Evolutionary conservation across 805 yeast species (phyloP).

Genomic region (Wickerhamiella spandovensis): DNA sequence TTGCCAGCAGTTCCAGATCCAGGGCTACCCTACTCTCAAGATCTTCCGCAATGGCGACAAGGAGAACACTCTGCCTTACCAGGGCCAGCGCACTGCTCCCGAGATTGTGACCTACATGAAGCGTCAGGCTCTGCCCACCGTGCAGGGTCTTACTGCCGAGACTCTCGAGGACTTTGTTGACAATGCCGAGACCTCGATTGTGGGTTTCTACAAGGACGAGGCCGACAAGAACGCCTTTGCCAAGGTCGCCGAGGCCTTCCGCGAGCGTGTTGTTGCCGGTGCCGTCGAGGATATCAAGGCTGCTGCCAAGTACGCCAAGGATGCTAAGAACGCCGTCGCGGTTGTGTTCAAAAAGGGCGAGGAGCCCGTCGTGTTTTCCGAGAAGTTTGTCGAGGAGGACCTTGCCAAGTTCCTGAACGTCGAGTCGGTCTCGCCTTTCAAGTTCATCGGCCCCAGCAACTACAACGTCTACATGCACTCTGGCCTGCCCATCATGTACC

Average conservation of each 20-base stretch:
- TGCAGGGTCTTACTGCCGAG: conserved; percentile 35
- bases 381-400: conserved; percentile 23
- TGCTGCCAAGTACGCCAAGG: conserved; percentile 27
- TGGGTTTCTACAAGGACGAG: conserved; percentile 38
- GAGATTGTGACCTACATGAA: conserved; percentile 69
- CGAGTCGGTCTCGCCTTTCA: conserved; percentile 72
- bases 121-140: conserved; percentile 71
- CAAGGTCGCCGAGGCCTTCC: conserved; percentile 45
- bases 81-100: conserved; percentile 72
- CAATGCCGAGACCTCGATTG: conserved; percentile 29
- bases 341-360: conserved; percentile 31
- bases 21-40: conserved; percentile 75
- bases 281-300: conserved; percentile 30
- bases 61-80: conserved; percentile 45
- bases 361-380: conserved; percentile 19
- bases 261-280: conserved; percentile 53
- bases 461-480: conserved; percentile 62
- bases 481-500: conserved; percentile 71
- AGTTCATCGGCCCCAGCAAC: conserved; percentile 73
- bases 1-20: conserved; percentile 51
- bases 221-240: conserved; percentile 45
- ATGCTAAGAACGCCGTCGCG: conserved; percentile 32
- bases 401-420: conserved; percentile 37
- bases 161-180: conserved; percentile 39
- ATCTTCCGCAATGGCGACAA: conserved; percentile 45